These are phyloP conservation scores for Epichloe sibirici DNA, from an alignment of 2,329 filamentous ascomycete genomes.

Conservation along the genomic window DNA sequence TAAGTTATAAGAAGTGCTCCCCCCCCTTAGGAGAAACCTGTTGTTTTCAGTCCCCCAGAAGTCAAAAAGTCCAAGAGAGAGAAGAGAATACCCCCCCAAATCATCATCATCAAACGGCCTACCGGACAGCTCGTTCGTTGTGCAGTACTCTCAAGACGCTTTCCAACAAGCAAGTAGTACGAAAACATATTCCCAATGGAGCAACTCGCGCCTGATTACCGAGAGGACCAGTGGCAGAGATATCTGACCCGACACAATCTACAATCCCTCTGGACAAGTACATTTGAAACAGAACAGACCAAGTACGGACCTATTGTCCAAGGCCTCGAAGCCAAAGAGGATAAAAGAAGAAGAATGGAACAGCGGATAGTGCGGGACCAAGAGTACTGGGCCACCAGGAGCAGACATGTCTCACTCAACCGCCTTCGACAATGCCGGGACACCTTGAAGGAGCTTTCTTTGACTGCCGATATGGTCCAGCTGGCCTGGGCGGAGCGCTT, in stretches of 20 bases:
- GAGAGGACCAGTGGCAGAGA: background rate
- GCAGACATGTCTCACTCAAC: background rate
- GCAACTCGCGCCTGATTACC: no score
- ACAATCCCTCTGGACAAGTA: background rate
- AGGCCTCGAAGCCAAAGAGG: background rate
- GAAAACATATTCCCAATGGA: no score
- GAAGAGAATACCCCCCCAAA: no score
- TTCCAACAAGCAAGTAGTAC: no score
- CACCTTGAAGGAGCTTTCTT: background rate
- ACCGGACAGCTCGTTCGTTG: no score
- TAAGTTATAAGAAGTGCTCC: no score
- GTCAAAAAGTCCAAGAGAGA: no score
- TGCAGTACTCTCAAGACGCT: no score
- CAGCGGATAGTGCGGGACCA: background rate
- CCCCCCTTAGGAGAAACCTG: no score
- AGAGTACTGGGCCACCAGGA: background rate
- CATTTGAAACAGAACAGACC: constrained; percentile 1
- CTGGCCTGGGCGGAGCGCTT: background rate
- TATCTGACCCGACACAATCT: background rate
- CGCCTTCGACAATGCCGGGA: background rate
- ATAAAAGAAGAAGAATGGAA: background rate
- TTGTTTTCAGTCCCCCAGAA: no score
- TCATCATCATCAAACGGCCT: no score
- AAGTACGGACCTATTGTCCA: constrained; percentile 2
- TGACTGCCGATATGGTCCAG: background rate